These are phyloP conservation scores for Multifurca ochricompacta DNA, from an alignment of 768 basidiomycete genomes.

Conservation along the genomic window DNA sequence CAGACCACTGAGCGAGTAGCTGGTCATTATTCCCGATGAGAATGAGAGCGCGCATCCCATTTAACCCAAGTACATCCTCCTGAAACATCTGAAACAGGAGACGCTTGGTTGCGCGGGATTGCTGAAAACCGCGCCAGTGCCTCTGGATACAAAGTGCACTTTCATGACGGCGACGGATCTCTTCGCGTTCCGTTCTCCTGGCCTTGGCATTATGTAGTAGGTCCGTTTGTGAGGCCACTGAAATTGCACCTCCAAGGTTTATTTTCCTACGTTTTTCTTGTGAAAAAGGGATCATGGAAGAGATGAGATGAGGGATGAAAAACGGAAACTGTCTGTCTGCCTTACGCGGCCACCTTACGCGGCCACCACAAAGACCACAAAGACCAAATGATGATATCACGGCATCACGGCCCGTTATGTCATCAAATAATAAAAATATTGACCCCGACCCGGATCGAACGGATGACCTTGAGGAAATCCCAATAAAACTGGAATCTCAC, in stretches of 20 bases:
- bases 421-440: no score
- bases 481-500: neutral
- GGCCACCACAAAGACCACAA: no score
- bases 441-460: slow-evolving; percentile 20
- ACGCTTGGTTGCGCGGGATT: slow-evolving; percentile 34
- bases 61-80: slow-evolving; percentile 43
- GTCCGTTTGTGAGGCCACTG: slow-evolving; percentile 42
- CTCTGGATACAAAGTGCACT: slow-evolving; percentile 56
- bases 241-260: slow-evolving; percentile 63
- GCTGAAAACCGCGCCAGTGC: slow-evolving; percentile 54
- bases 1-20: slow-evolving; percentile 41
- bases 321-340: neutral
- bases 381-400: no score
- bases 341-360: slow-evolving; percentile 7
- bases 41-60: slow-evolving; percentile 56
- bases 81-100: slow-evolving; percentile 46
- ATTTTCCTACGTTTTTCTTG: slow-evolving; percentile 53
- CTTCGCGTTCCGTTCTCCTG: slow-evolving; percentile 49
- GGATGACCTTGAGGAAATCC: slow-evolving; percentile 14
- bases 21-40: slow-evolving; percentile 47
- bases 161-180: slow-evolving; percentile 47
- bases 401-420: no score
- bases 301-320: neutral
- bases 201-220: slow-evolving; percentile 59
- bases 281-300: slow-evolving; percentile 38